Evolutionary conservation across 2,329 filamentous ascomycete species (phyloP), one percentile per base, ranked within the genome.

Genomic region (Ophiostoma himal-ulmi): DNA sequence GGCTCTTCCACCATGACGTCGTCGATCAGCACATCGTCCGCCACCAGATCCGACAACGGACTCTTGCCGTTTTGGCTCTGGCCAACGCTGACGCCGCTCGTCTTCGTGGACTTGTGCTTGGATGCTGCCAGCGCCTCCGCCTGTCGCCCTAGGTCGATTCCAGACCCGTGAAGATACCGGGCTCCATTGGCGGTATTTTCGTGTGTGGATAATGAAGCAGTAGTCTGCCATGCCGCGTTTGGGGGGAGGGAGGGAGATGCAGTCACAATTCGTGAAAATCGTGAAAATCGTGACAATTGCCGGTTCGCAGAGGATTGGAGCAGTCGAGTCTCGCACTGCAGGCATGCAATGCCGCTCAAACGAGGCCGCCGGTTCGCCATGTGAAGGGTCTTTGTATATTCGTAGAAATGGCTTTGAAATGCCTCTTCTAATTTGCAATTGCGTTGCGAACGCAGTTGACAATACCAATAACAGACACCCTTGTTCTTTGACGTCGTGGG

Each of bases 301-400:
- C 48, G 67, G 11, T 36, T 44, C 20, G 71, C 22, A 3, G 54
- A 17, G 2, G 54, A 6, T 44, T 70, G 67, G 7, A 67, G 57
- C 36, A 60, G 70, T n/a, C 69, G 69, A 4, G 69, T 39, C 48
- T 71, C 68, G 68, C 70, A 74, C 48, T 70, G 70, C 41, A 71
- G 67, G 71, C 73, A 74, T 57, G 71, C 68, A 69, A 72, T 67
- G 69, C 72, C 68, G 67, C 69, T 41, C 17, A 70, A 14, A n/a
- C 39, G 65, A 44, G 65, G 68, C 57, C 65, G 22, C 37, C 65
- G 62, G 6, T 36, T 67, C 14, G 36, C 68, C 70, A 71, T 71
- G 26, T 39, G 20, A 22, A 22, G 57, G 17, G 57, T 36, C 6
- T 34, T 11, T 17, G 57, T 30, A 14, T 8, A 62, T 11, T 57